phyloP scores from a whole-genome alignment of 139 green algal genomes.

The Haematococcus lacustris region DNA sequence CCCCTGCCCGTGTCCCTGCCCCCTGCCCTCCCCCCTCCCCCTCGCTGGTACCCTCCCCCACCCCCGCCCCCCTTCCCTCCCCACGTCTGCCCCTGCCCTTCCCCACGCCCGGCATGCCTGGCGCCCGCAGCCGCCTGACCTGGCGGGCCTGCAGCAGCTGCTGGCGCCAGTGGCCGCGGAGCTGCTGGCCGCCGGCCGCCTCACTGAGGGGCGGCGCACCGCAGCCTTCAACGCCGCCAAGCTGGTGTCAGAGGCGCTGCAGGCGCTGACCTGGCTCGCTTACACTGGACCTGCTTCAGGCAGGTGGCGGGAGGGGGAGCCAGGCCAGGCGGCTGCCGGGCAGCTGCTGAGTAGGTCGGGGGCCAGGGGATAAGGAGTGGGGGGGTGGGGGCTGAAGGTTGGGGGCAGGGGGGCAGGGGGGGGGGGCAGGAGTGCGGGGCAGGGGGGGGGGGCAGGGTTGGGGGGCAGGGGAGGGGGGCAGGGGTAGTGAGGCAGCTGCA shows the following conservation, averaged over 20 bases:
- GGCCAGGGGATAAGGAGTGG: too few relatives aligned
- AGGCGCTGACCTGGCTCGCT: conserved; percentile 70
- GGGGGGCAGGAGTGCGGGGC: too few relatives aligned
- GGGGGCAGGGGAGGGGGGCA: too few relatives aligned
- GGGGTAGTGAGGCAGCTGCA: too few relatives aligned
- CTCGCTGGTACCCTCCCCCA: background rate
- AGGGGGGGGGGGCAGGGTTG: too few relatives aligned
- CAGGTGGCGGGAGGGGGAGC: conserved; percentile 28
- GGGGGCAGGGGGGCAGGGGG: too few relatives aligned
- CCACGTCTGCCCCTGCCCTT: background rate
- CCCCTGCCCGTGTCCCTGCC: background rate
- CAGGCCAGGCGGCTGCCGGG: too few relatives aligned
- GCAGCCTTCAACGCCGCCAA: conserved; percentile 40
- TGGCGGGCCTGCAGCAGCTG: conserved; percentile 47
- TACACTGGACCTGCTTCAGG: conserved; percentile 74
- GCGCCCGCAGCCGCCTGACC: conserved; percentile 45
- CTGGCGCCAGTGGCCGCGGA: conserved; percentile 55
- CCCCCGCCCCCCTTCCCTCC: background rate
- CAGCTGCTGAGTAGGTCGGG: too few relatives aligned
- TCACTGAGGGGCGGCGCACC: conserved; percentile 49
- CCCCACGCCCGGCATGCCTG: background rate
- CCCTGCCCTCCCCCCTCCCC: background rate
- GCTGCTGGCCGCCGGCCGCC: conserved; percentile 44
- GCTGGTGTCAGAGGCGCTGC: conserved; percentile 62
- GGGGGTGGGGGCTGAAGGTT: too few relatives aligned